Evolutionary conservation across 495 filamentous ascomycete genomes (phyloP).

Genomic region (Mytilinidion resinicola): DNA sequence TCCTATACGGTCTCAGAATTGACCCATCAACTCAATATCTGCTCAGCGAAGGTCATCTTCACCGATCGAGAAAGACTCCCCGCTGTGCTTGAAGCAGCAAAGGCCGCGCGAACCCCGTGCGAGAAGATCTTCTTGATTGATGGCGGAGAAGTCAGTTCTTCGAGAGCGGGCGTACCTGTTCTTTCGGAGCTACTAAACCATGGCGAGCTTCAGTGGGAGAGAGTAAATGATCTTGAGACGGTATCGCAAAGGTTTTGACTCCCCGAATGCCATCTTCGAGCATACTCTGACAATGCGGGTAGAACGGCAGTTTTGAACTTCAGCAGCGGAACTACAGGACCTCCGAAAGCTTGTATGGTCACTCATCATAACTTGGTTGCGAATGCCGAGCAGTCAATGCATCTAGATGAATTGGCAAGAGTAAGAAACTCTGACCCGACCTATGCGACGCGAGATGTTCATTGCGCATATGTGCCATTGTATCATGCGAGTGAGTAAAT

Average conservation of each 20-base stretch:
- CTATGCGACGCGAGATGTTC: not conserved
- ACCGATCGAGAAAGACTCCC: constrained; percentile 1
- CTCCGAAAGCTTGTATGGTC: constrained; percentile 28
- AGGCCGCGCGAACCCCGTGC: not conserved
- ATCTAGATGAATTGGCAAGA: not conserved
- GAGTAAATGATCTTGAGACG: not conserved
- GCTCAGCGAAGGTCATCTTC: constrained; percentile 32
- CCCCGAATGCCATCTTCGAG: not conserved
- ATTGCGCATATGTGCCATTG: not conserved
- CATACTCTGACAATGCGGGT: not conserved
- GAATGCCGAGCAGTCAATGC: constrained; percentile 19
- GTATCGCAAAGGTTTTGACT: not conserved
- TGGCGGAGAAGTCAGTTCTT: not conserved
- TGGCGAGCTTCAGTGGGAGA: not conserved
- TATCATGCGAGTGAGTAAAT: not conserved
- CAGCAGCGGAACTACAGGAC: constrained; percentile 35
- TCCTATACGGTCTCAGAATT: constrained; percentile 36
- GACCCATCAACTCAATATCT: constrained; percentile 37
- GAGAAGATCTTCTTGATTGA: not conserved
- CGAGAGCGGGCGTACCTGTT: not conserved
- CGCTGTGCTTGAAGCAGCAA: not conserved
- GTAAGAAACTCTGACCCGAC: not conserved
- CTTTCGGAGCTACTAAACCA: not conserved
- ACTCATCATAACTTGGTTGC: constrained; percentile 27
- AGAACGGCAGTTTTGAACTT: constrained; percentile 32